These are phyloP conservation scores for Zymoseptoria brevis DNA, from an alignment of 2,329 filamentous ascomycete genomes.

Conservation along the genomic window DNA sequence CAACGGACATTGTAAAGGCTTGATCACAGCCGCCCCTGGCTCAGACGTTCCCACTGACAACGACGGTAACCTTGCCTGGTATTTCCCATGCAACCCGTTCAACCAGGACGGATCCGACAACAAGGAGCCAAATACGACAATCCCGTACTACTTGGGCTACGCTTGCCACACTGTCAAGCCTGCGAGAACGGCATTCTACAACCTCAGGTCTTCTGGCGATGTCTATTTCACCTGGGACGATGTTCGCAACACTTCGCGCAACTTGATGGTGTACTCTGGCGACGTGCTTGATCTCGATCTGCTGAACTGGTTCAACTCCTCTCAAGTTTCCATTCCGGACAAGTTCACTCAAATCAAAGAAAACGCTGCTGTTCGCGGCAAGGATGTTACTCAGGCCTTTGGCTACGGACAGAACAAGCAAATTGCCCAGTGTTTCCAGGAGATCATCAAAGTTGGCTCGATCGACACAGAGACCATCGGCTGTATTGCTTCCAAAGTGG, in stretches of 20 bases:
- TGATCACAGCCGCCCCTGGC: slow-evolving; percentile 63
- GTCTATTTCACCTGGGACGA: slow-evolving; percentile 97
- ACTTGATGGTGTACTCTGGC: slow-evolving; percentile 89
- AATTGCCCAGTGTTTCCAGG: slow-evolving; percentile 76
- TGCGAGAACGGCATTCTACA: slow-evolving; percentile 68
- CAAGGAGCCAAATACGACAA: slow-evolving; percentile 57
- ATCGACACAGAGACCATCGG: slow-evolving; percentile 94
- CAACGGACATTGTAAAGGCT: slow-evolving; percentile 87
- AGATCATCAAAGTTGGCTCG: slow-evolving; percentile 92
- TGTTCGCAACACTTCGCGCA: slow-evolving; percentile 77
- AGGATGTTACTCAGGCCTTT: slow-evolving; percentile 83
- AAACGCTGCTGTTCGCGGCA: slow-evolving; percentile 63
- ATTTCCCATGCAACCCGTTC: slow-evolving; percentile 86
- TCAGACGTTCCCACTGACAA: slow-evolving; percentile 75
- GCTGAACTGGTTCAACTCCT: slow-evolving; percentile 79
- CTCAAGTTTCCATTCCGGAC: slow-evolving; percentile 65
- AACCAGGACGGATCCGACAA: slow-evolving; percentile 84
- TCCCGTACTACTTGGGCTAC: slow-evolving; percentile 73
- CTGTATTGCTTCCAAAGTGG: slow-evolving; percentile 94
- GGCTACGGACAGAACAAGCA: slow-evolving; percentile 71
- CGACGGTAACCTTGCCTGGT: slow-evolving; percentile 77
- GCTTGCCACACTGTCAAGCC: slow-evolving; percentile 71
- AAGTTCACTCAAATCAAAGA: slow-evolving; percentile 74
- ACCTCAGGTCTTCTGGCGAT: slow-evolving; percentile 62
- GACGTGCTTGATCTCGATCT: slow-evolving; percentile 86